Conservation (phyloP, 2,329 filamentous ascomycete species). For the Rhynchosporium agropyri region DNA sequence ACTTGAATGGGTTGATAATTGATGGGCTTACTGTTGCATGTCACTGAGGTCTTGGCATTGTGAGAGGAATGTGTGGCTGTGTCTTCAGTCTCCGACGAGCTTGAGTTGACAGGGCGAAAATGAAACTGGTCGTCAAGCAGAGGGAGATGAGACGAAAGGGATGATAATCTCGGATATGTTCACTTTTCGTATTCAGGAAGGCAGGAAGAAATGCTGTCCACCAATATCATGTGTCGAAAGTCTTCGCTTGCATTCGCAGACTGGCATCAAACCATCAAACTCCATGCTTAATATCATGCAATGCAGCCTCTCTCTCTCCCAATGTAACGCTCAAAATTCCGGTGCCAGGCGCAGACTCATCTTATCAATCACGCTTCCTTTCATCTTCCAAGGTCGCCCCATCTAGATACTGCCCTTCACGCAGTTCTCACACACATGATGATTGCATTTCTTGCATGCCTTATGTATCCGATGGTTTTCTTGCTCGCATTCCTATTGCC, state of each 20-base stretch:
- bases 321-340: not conserved
- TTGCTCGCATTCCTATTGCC: constrained; percentile 25
- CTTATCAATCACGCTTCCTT: not conserved
- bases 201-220: too few species aligned
- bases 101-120: too few species aligned
- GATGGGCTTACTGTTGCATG: too few species aligned
- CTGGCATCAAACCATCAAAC: not conserved
- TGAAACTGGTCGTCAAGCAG: too few species aligned
- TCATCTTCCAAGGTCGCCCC: not conserved
- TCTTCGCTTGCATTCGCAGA: constrained; percentile 2
- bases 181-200: too few species aligned
- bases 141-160: not conserved
- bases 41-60: too few species aligned
- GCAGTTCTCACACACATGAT: constrained; percentile 30
- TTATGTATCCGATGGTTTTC: constrained; percentile 29
- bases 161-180: too few species aligned
- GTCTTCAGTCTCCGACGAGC: too few species aligned
- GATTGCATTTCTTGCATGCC: constrained; percentile 29
- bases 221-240: not conserved
- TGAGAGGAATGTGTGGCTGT: too few species aligned
- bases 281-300: not conserved
- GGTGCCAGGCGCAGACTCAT: not conserved
- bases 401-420: constrained; percentile 24
- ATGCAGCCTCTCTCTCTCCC: not conserved
- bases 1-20: too few species aligned